These are phyloP conservation scores for Boletellus ananas DNA, from an alignment of 768 basidiomycete species.

Conservation along the genomic window DNA sequence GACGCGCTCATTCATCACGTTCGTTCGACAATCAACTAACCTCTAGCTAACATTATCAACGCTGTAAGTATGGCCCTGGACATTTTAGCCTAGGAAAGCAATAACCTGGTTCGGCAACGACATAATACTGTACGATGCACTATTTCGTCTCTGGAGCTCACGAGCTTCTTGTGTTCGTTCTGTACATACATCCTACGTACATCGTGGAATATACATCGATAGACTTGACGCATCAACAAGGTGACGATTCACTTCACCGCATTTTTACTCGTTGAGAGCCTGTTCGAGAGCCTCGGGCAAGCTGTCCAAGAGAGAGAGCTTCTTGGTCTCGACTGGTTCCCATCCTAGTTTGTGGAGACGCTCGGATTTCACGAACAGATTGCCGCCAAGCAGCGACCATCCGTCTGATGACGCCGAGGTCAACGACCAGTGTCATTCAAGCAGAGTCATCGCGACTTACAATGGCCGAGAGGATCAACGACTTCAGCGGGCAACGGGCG, in stretches of 20 bases:
- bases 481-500: conserved; percentile 33
- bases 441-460: conserved; percentile 25
- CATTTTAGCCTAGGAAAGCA: not conserved
- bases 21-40: conserved; percentile 14
- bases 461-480: conserved; percentile 36
- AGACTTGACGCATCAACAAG: not conserved
- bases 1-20: conserved; percentile 1
- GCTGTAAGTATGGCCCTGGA: conserved; percentile 4
- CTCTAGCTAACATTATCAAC: conserved; percentile 1
- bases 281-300: conserved; percentile 30
- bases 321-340: conserved; percentile 31
- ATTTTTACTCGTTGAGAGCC: conserved; percentile 8
- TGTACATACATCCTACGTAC: conserved; percentile 4
- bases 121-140: conserved; percentile 1
- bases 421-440: not conserved
- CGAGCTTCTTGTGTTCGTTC: conserved; percentile 4
- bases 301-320: conserved; percentile 25
- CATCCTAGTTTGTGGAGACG: conserved; percentile 39
- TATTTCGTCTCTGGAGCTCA: not conserved
- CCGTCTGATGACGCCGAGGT: conserved; percentile 26
- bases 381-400: conserved; percentile 41
- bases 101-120: not conserved
- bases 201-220: conserved; percentile 1
- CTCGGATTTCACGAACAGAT: conserved; percentile 32
- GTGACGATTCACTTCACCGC: not conserved